Conservation (phyloP, 495 filamentous ascomycete species). For the Penicillium goetzii region DNA sequence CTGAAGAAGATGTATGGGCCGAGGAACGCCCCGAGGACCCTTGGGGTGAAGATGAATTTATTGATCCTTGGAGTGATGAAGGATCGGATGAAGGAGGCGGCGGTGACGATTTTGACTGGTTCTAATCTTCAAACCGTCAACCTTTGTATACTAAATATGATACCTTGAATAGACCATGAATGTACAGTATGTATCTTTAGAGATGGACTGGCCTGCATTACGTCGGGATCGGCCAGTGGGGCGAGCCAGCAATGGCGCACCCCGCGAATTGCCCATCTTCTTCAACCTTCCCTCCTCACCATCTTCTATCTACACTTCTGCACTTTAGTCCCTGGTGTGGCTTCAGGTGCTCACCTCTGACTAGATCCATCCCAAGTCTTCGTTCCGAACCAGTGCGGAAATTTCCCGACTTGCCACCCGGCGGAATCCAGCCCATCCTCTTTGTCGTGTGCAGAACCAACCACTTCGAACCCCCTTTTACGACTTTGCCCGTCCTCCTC, state of each 20-base stretch:
- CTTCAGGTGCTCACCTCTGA: background rate
- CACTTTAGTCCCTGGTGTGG: too few relatives aligned
- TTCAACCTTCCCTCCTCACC: background rate
- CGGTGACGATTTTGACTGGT: constrained; percentile 45
- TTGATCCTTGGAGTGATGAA: constrained; percentile 47
- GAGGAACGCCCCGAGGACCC: constrained; percentile 38
- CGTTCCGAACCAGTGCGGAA: constrained; percentile 4
- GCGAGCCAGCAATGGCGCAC: constrained; percentile 19
- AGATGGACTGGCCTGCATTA: background rate
- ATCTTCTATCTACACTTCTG: background rate
- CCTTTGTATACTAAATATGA: constrained; percentile 24
- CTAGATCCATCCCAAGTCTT: background rate
- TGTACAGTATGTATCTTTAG: background rate
- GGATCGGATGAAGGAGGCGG: constrained; percentile 37
- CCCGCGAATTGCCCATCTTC: constrained; percentile 9
- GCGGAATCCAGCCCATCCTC: constrained; percentile 10
- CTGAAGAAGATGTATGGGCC: constrained; percentile 35
- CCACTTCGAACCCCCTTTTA: background rate
- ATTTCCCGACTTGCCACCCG: constrained; percentile 13
- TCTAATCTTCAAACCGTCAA: constrained; percentile 17
- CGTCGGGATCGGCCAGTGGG: constrained; percentile 21
- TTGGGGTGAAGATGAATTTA: constrained; percentile 30
- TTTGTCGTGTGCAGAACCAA: constrained; percentile 8
- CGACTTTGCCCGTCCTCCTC: background rate
- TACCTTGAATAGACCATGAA: constrained; percentile 14